phyloP scores from a whole-genome alignment of 2,329 filamentous ascomycete genomes.

The Diplodia seriata region DNA sequence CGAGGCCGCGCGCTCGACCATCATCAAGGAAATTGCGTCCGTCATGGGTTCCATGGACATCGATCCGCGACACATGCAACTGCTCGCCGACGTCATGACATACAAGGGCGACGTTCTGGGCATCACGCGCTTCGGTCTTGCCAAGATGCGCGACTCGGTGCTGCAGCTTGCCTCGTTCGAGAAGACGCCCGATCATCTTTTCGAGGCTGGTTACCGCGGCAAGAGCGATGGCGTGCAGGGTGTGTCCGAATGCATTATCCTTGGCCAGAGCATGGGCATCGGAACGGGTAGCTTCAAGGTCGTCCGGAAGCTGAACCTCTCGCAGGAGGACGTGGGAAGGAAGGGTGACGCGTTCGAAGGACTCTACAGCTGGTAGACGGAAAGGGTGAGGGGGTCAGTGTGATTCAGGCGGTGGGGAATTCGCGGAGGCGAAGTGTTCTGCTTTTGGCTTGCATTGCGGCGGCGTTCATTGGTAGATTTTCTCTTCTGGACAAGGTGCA shows the following conservation, averaged over 20 bases:
- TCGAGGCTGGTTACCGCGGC: slow-evolving; percentile 90
- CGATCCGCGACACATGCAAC: slow-evolving; percentile 96
- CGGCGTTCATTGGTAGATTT: slow-evolving; percentile 18
- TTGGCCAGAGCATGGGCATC: slow-evolving; percentile 91
- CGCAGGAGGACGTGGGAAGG: slow-evolving; percentile 62
- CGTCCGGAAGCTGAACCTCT: slow-evolving; percentile 75
- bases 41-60: slow-evolving; percentile 97
- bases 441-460: slow-evolving; percentile 30
- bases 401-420: not conserved
- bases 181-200: slow-evolving; percentile 97
- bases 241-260: slow-evolving; percentile 96
- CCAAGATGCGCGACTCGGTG: slow-evolving; percentile 95
- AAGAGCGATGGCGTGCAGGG: slow-evolving; percentile 93
- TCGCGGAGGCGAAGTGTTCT: not conserved
- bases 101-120: slow-evolving; percentile 97
- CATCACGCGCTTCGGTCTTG: slow-evolving; percentile 93
- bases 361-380: slow-evolving; percentile 24
- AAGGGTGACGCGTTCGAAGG: slow-evolving; percentile 70
- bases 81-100: slow-evolving; percentile 97
- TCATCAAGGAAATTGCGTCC: slow-evolving; percentile 82
- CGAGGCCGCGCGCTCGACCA: slow-evolving; percentile 88
- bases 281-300: slow-evolving; percentile 94
- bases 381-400: not conserved
- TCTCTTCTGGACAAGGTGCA: slow-evolving; percentile 13
- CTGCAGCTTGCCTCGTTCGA: slow-evolving; percentile 95